These are phyloP conservation scores for Ophiostoma fasciatum DNA, from an alignment of 2,329 filamentous ascomycete species.

Conservation along the genomic window DNA sequence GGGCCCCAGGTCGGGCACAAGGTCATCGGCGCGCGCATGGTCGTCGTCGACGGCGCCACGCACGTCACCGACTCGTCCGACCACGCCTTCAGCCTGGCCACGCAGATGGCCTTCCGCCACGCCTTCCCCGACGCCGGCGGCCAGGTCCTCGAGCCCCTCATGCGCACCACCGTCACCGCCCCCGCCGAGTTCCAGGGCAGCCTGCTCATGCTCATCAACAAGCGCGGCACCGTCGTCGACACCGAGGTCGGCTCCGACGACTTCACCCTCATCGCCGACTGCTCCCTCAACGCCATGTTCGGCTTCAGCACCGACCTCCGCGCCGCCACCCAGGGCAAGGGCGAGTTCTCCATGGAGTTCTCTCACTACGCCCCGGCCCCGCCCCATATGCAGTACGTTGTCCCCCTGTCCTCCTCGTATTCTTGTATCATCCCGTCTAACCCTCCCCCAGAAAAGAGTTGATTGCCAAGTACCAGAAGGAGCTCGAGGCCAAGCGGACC, in stretches of 20 bases:
- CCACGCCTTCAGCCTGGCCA: slow-evolving; percentile 87
- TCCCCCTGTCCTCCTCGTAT: not conserved
- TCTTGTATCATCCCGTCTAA: slow-evolving; percentile 14
- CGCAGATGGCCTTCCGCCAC: slow-evolving; percentile 93
- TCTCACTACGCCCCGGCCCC: slow-evolving; percentile 85
- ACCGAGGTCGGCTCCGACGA: slow-evolving; percentile 90
- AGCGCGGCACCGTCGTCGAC: slow-evolving; percentile 88
- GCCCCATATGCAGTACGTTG: slow-evolving; percentile 69
- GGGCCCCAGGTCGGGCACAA: slow-evolving; percentile 86
- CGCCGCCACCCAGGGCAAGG: slow-evolving; percentile 93
- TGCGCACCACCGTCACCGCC: slow-evolving; percentile 96
- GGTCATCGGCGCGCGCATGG: slow-evolving; percentile 79
- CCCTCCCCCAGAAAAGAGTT: slow-evolving; percentile 35
- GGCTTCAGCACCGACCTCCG: slow-evolving; percentile 85
- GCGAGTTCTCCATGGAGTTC: slow-evolving; percentile 98
- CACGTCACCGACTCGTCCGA: slow-evolving; percentile 97
- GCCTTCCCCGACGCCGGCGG: slow-evolving; percentile 71
- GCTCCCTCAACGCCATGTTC: slow-evolving; percentile 93
- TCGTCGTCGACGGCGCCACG: slow-evolving; percentile 89
- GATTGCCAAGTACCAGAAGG: slow-evolving; percentile 42
- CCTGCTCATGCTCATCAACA: slow-evolving; percentile 89
- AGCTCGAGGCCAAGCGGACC: slow-evolving; percentile 41
- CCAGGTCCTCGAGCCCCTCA: slow-evolving; percentile 81
- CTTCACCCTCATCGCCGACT: slow-evolving; percentile 84
- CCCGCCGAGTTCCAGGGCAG: slow-evolving; percentile 96